Conservation (phyloP, 495 filamentous ascomycete genomes). For the Neurospora sp. region DNA sequence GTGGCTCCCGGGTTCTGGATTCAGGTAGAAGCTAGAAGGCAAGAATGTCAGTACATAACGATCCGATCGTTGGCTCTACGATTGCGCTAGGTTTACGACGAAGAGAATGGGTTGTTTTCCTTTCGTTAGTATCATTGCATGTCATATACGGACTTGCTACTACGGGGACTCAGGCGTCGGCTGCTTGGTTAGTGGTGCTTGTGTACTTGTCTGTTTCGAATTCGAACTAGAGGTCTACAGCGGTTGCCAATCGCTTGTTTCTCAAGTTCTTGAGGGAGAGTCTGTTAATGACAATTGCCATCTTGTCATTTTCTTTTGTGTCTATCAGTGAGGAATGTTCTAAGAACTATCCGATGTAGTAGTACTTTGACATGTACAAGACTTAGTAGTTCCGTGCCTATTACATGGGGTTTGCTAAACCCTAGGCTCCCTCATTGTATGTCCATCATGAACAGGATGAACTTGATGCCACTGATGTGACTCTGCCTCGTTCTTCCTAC, state of each 20-base stretch:
- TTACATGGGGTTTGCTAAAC: background rate
- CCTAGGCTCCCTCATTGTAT: background rate
- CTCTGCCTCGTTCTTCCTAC: background rate
- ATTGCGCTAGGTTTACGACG: background rate
- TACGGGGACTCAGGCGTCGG: background rate
- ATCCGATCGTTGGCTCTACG: background rate
- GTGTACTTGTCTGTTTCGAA: background rate
- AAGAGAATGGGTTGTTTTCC: background rate
- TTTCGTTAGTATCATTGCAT: background rate
- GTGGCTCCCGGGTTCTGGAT: background rate
- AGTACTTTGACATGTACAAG: background rate
- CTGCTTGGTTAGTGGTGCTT: background rate
- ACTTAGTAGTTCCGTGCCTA: background rate
- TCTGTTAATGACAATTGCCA: background rate
- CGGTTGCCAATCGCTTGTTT: background rate
- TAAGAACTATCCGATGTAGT: background rate
- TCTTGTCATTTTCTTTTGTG: background rate
- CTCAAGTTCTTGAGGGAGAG: background rate
- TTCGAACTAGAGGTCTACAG: background rate
- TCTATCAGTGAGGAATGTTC: background rate
- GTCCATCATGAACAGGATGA: background rate
- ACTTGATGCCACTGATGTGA: background rate
- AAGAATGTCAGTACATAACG: background rate
- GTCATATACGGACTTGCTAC: background rate
- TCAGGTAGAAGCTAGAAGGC: background rate